Conservation (phyloP, 2,329 filamentous ascomycete species). For the Dactylonectria estremocensis region DNA sequence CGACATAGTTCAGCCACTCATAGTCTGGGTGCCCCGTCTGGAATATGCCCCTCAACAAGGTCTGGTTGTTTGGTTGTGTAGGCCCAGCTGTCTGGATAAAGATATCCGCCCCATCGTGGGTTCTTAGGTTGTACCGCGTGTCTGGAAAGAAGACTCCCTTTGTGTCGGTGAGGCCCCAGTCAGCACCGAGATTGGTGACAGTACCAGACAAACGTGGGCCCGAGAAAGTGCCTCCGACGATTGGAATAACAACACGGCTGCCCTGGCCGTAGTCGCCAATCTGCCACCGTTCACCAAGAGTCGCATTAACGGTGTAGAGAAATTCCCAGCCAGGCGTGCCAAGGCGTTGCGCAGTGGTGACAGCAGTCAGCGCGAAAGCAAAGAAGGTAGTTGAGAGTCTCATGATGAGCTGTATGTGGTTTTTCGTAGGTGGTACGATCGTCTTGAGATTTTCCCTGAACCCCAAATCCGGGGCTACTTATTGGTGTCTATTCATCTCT, state of each 20-base stretch:
- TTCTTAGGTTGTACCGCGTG: slow-evolving; percentile 57
- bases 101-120: slow-evolving; percentile 56
- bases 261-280: slow-evolving; percentile 44
- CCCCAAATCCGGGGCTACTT: no score
- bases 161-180: slow-evolving; percentile 56
- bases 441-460: no score
- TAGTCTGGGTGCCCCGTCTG: slow-evolving; percentile 55
- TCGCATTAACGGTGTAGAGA: slow-evolving; percentile 44
- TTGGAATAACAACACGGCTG: slow-evolving; percentile 48
- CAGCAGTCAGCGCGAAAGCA: not conserved
- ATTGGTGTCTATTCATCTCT: not conserved
- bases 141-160: slow-evolving; percentile 57
- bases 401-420: not conserved
- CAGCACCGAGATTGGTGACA: slow-evolving; percentile 51
- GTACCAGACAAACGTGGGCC: slow-evolving; percentile 54
- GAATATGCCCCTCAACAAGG: slow-evolving; percentile 49
- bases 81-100: slow-evolving; percentile 55
- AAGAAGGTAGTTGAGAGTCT: slow-evolving; percentile 4
- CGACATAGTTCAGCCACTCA: slow-evolving; percentile 55
- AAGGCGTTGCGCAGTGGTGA: slow-evolving; percentile 22
- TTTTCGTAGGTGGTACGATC: no score
- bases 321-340: slow-evolving; percentile 41
- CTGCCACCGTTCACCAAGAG: slow-evolving; percentile 39
- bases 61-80: slow-evolving; percentile 52
- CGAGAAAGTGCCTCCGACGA: slow-evolving; percentile 54